A percentile compares a stretch with the other conserved stretches of the same genome.
Conservation (phyloP, 805 yeast genomes). For the Alloascoidea africana region DNA sequence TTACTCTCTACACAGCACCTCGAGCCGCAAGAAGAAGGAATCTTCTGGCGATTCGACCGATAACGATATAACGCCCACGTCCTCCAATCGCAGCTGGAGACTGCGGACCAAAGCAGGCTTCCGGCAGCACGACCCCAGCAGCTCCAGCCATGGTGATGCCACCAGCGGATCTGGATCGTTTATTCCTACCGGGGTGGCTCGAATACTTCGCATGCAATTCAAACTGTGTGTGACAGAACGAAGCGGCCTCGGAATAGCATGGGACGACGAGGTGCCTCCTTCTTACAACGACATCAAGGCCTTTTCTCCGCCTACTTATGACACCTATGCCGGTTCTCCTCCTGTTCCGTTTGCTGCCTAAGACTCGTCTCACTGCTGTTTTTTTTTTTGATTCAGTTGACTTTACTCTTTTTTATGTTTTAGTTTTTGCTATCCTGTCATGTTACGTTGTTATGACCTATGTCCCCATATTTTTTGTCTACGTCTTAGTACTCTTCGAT, state of each 20-base stretch:
- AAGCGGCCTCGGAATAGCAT: conserved; percentile 89
- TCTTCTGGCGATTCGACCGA: background rate
- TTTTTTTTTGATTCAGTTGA: no score
- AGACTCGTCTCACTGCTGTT: no score
- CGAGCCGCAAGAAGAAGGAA: background rate
- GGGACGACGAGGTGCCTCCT: conserved; percentile 99
- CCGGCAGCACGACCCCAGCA: no score
- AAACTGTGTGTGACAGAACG: conserved; percentile 72
- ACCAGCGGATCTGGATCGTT: conserved; percentile 12
- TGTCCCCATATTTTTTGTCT: no score
- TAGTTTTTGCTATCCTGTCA: no score
- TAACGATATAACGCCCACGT: background rate
- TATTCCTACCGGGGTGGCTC: conserved; percentile 72
- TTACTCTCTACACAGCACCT: no score
- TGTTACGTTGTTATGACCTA: no score
- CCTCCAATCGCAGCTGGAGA: background rate
- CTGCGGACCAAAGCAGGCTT: no score
- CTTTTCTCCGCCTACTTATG: conserved; percentile 78
- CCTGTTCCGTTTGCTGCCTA: no score
- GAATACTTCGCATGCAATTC: conserved; percentile 92
- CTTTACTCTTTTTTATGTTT: no score
- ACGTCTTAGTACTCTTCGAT: no score
- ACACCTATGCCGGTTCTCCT: no score
- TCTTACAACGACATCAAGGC: conserved; percentile 74
- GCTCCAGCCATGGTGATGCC: conserved; percentile 4